Base-by-base conservation (phyloP, 176 grass and related monocot genomes). In the Poa pratensis region DNA sequence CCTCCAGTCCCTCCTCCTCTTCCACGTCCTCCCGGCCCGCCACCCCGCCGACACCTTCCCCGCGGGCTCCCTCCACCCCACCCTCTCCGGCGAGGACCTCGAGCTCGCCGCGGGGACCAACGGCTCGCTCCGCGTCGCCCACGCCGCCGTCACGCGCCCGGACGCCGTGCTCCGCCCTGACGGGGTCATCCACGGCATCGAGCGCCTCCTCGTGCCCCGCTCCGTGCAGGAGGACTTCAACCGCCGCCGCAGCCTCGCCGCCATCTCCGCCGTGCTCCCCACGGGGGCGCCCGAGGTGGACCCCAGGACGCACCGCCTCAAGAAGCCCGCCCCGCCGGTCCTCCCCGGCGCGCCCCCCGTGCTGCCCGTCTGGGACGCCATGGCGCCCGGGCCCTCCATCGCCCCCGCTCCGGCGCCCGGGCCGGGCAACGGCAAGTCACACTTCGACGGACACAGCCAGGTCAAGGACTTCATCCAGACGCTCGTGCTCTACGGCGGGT, bases 391-490 rank as follows among this genome's bases (percentile, higher is more conserved):
- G 9, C 90, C 89, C 0, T 16, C 91, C 53, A 76, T 97, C 64
- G 90, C 92, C 0, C 92, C 90, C 0, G 92, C 90, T 0, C 95
- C 92, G 0, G 92, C 90, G 0, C 95, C 92, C 0, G 90, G 92
- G 0, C 90, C 90, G 0, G 73, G 89, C 30, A 75, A 79, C 37
- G 92, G 90, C 32, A 95, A 97, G 87, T 83, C 91, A 67, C 86
- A 86, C 37, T 95, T 93, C 84, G 87, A 97, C 77, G 92, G 92
- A 0, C 86, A 97, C 79, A 95, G 73, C 87, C 90, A 95, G 89
- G 95, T 97, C 12, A 95, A 91, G 83, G 92, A 97, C 81, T 97
- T 97, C 89, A 95, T 97, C 91, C 90, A 97, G 81, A 97, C 90
- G 16, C 87, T 97, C 0, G 64, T 97, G 24, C 85, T 93, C 16